These are phyloP conservation scores for Eremothecium coryli DNA, from an alignment of 1,139 yeast genomes.

Conservation along the genomic window DNA sequence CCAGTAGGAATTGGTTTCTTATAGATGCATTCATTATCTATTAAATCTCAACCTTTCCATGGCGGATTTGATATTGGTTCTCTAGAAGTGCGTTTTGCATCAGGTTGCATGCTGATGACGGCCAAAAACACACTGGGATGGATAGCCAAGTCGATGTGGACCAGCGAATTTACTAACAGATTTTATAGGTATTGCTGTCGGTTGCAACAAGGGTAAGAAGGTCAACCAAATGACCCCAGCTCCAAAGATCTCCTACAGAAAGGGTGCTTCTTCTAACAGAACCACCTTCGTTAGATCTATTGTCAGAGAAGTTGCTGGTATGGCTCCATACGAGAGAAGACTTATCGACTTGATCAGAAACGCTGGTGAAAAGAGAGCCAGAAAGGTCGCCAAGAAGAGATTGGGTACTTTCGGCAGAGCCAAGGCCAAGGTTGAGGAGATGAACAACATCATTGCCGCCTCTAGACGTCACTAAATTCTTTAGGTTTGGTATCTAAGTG, in stretches of 20 bases:
- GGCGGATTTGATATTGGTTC: too few relatives aligned
- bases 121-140: too few relatives aligned
- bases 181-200: constrained; percentile 83
- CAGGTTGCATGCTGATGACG: too few relatives aligned
- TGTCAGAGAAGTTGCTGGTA: constrained; percentile 96
- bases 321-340: constrained; percentile 99
- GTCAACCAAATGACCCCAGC: constrained; percentile 88
- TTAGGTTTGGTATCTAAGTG: constrained; percentile 1
- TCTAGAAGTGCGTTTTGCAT: too few relatives aligned
- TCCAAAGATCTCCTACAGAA: constrained; percentile 92
- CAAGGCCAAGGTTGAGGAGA: constrained; percentile 98
- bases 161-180: constrained; percentile 31
- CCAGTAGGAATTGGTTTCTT: too few relatives aligned
- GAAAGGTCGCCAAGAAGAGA: constrained; percentile 99
- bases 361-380: constrained; percentile 99
- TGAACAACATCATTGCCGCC: constrained; percentile 94
- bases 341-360: constrained; percentile 98
- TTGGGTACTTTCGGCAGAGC: constrained; percentile 99
- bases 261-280: constrained; percentile 96
- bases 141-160: too few relatives aligned
- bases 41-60: too few relatives aligned
- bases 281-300: constrained; percentile 90
- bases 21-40: too few relatives aligned
- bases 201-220: constrained; percentile 98
- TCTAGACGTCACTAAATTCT: constrained; percentile 66